These are phyloP conservation scores for Candida koratica DNA, from an alignment of 805 yeast species.

Conservation along the genomic window DNA sequence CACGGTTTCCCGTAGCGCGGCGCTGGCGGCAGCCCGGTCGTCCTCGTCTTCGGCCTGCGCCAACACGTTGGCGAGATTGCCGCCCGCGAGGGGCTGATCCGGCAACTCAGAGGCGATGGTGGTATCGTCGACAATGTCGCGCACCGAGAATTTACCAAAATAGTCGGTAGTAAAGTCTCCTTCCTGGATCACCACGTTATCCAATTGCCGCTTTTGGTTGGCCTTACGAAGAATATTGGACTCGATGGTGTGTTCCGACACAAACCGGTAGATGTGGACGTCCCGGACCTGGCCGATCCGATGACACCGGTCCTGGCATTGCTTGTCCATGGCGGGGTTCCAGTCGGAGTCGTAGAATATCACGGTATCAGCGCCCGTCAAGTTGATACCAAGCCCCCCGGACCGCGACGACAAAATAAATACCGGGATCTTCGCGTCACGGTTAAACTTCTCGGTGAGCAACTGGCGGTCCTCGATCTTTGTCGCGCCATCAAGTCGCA, in stretches of 20 bases:
- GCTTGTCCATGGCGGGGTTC: slow-evolving; percentile 99
- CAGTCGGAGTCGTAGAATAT: slow-evolving; percentile 97
- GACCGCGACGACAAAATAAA: slow-evolving; percentile 93
- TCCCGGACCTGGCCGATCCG: slow-evolving; percentile 98
- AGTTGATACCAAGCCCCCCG: slow-evolving; percentile 95
- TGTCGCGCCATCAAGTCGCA: slow-evolving; percentile 97
- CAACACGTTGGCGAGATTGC: slow-evolving; percentile 53
- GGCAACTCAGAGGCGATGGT: slow-evolving; percentile 33
- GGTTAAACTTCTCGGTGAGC: slow-evolving; percentile 86
- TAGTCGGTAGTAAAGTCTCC: slow-evolving; percentile 98
- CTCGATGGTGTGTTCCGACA: slow-evolving; percentile 93
- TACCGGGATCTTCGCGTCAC: slow-evolving; percentile 80
- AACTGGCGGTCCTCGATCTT: slow-evolving; percentile 95
- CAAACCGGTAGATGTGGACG: slow-evolving; percentile 94
- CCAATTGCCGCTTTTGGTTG: slow-evolving; percentile 88
- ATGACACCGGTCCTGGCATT: slow-evolving; percentile 98
- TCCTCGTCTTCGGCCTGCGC: slow-evolving; percentile 96
- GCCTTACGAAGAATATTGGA: slow-evolving; percentile 92
- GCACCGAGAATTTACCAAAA: slow-evolving; percentile 80
- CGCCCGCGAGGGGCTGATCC: slow-evolving; percentile 40
- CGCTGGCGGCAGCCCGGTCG: slow-evolving; percentile 82
- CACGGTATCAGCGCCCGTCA: slow-evolving; percentile 98
- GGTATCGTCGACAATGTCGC: slow-evolving; percentile 73
- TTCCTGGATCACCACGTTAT: slow-evolving; percentile 92
- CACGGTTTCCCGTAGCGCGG: slow-evolving; percentile 81